Conservation (phyloP, 1,284 basidiomycete genomes). For the Heterobasidion irregulare region DNA sequence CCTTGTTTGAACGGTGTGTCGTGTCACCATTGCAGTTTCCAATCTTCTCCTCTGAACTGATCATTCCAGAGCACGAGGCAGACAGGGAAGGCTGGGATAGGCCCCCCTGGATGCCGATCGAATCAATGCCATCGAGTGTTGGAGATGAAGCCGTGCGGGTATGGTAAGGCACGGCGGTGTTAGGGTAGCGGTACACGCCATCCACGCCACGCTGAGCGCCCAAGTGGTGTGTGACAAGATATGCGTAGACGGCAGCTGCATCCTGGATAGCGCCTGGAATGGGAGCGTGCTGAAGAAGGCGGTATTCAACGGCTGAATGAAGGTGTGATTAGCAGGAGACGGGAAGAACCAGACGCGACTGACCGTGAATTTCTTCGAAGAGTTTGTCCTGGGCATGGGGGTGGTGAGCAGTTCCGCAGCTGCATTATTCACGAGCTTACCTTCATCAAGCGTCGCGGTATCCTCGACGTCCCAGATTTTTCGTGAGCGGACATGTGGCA, state of each 20-base stretch:
- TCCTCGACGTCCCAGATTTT: slow-evolving; percentile 34
- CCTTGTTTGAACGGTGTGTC: neutral
- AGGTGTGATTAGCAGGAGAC: neutral
- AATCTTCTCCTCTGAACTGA: too few relatives aligned
- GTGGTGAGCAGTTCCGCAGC: too few relatives aligned
- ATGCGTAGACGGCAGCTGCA: slow-evolving; percentile 49
- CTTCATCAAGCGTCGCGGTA: slow-evolving; percentile 35
- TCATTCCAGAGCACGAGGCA: too few relatives aligned
- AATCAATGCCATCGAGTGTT: neutral
- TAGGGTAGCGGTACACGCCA: slow-evolving; percentile 12
- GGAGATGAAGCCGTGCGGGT: neutral
- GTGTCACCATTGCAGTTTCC: neutral
- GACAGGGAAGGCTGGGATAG: neutral
- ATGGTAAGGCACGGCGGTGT: neutral
- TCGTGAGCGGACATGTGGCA: slow-evolving; percentile 50
- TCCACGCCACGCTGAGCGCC: slow-evolving; percentile 12
- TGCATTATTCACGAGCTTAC: slow-evolving; percentile 5
- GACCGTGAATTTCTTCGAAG: slow-evolving; percentile 32
- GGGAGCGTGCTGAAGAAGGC: slow-evolving; percentile 40
- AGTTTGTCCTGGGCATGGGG: slow-evolving; percentile 18
- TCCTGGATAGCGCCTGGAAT: slow-evolving; percentile 62
- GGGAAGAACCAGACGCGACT: neutral
- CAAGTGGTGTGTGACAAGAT: slow-evolving; percentile 30
- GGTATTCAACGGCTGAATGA: slow-evolving; percentile 35
- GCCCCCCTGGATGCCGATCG: neutral